Percentiles rank a stretch among this genome's conserved stretches.
Conservation (phyloP, 2,329 filamentous ascomycete species). For the Xylaria sp. region DNA sequence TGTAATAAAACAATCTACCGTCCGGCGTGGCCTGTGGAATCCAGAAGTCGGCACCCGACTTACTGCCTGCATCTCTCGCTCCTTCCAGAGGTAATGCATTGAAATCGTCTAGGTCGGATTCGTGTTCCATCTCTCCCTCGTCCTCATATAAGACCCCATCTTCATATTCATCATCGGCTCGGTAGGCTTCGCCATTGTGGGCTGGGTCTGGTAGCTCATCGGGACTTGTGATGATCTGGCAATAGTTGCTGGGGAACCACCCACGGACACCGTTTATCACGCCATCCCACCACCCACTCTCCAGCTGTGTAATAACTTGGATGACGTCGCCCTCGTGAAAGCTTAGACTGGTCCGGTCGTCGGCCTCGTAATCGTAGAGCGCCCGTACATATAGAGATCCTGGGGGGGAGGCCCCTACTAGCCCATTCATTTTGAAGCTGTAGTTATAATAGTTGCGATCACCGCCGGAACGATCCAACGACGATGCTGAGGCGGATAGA, state of each 20-base stretch:
- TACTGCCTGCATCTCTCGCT: constrained; percentile 58
- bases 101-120: constrained; percentile 69
- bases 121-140: constrained; percentile 73
- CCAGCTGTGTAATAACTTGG: constrained; percentile 96
- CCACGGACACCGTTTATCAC: constrained; percentile 96
- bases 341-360: constrained; percentile 95
- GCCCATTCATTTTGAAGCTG: constrained; percentile 66
- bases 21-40: constrained; percentile 97
- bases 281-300: constrained; percentile 99
- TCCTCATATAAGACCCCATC: constrained; percentile 74
- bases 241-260: constrained; percentile 99
- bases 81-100: constrained; percentile 76
- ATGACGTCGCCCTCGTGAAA: constrained; percentile 98
- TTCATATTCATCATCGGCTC: constrained; percentile 70
- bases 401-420: constrained; percentile 68
- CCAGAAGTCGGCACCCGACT: constrained; percentile 95
- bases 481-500: constrained; percentile 50
- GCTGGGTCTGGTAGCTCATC: constrained; percentile 75
- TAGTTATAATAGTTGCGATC: constrained; percentile 50
- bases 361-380: constrained; percentile 97
- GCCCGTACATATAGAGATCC: constrained; percentile 91
- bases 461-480: constrained; percentile 50
- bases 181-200: constrained; percentile 65
- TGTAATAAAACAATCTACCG: constrained; percentile 96
- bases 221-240: constrained; percentile 81